Conservation (phyloP, 2,329 filamentous ascomycete species). For the Hirsutella rhossiliensis region DNA sequence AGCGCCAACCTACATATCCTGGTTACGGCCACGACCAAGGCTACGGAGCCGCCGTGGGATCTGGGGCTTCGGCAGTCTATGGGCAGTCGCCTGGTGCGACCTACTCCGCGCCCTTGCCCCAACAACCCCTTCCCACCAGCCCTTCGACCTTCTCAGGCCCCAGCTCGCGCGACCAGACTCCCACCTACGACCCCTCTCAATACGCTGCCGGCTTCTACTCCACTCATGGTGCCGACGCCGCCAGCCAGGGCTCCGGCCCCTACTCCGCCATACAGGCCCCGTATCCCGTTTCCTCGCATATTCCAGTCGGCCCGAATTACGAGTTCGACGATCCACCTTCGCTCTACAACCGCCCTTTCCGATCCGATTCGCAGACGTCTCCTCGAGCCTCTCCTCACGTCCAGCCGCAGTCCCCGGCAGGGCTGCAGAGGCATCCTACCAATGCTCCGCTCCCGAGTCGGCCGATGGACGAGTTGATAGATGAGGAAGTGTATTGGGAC, state of each 20-base stretch:
- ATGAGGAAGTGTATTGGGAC: conserved; percentile 29
- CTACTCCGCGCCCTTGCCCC: conserved; percentile 12
- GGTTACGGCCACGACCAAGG: conserved; percentile 33
- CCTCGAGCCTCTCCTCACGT: conserved; percentile 31
- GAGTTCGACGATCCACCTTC: conserved; percentile 32
- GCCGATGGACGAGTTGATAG: conserved; percentile 31
- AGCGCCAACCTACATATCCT: conserved; percentile 38
- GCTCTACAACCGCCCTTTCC: conserved; percentile 29
- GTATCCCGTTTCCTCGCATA: conserved; percentile 39
- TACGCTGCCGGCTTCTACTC: conserved; percentile 17
- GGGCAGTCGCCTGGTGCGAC: conserved; percentile 25
- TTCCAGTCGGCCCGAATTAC: conserved; percentile 40
- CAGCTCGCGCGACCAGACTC: conserved; percentile 12
- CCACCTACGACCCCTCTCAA: conserved; percentile 25
- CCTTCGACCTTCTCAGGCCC: conserved; percentile 13
- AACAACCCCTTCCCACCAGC: conserved; percentile 13
- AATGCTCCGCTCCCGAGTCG: conserved; percentile 46
- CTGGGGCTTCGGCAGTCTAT: conserved; percentile 12
- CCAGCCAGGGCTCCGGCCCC: conserved; percentile 12
- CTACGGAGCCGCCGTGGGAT: conserved; percentile 22
- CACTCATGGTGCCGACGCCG: conserved; percentile 8
- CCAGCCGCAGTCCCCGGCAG: conserved; percentile 28
- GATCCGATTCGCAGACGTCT: conserved; percentile 39
- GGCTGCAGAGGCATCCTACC: conserved; percentile 45
- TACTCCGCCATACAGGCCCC: conserved; percentile 26